These are phyloP conservation scores for Cicer pinnatifidum DNA, from an alignment of 306 rosid species.

Conservation along the genomic window DNA sequence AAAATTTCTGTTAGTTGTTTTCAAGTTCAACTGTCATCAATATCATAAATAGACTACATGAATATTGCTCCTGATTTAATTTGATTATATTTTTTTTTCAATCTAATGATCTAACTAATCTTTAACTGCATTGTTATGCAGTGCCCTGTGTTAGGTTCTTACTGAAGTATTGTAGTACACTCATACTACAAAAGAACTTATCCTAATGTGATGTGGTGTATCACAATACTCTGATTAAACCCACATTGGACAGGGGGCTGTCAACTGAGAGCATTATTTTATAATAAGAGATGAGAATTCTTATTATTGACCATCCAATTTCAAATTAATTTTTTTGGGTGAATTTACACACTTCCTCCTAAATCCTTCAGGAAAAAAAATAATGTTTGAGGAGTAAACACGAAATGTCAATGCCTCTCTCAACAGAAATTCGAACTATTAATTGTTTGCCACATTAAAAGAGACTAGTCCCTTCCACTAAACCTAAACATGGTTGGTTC, in stretches of 20 bases:
- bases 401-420: background rate
- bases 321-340: background rate
- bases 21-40: too few species aligned
- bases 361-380: background rate
- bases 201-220: background rate
- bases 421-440: background rate
- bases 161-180: too few species aligned
- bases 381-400: background rate
- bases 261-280: conserved; percentile 5
- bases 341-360: background rate
- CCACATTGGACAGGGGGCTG: background rate
- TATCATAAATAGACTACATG: too few species aligned
- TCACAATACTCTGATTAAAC: background rate
- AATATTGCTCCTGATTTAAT: too few species aligned
- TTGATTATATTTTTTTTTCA: too few species aligned
- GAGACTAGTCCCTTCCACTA: background rate
- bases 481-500: background rate
- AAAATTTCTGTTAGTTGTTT: too few species aligned
- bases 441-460: background rate
- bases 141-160: too few species aligned
- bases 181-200: too few species aligned
- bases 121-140: too few species aligned
- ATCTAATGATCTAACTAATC: too few species aligned
- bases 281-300: background rate
- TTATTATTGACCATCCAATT: background rate